These are phyloP conservation scores for Caloboletus firmus DNA, from an alignment of 1,284 basidiomycete genomes.

Conservation along the genomic window DNA sequence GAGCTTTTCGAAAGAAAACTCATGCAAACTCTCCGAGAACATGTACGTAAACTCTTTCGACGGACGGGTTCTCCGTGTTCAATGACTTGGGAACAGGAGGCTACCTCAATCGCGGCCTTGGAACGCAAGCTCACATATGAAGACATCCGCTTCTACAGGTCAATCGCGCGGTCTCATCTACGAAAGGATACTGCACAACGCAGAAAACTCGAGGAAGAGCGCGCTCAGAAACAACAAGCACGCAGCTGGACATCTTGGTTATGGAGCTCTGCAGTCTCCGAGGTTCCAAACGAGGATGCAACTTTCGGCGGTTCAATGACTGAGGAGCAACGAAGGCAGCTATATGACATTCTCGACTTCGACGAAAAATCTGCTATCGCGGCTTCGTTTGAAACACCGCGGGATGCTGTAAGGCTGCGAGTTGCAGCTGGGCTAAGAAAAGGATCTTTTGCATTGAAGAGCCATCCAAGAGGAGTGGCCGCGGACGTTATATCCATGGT, in stretches of 20 bases:
- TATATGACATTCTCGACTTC: slow-evolving; percentile 94
- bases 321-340: slow-evolving; percentile 89
- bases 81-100: slow-evolving; percentile 50
- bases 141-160: slow-evolving; percentile 97
- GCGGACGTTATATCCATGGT: slow-evolving; percentile 85
- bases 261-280: slow-evolving; percentile 65
- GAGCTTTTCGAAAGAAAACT: slow-evolving; percentile 83
- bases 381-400: slow-evolving; percentile 68
- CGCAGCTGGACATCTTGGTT: slow-evolving; percentile 83
- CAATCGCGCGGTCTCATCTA: slow-evolving; percentile 87
- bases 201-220: slow-evolving; percentile 70
- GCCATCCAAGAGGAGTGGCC: slow-evolving; percentile 60
- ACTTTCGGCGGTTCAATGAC: slow-evolving; percentile 73
- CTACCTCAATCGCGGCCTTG: slow-evolving; percentile 59
- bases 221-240: slow-evolving; percentile 49
- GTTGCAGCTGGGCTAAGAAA: slow-evolving; percentile 80
- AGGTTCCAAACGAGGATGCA: slow-evolving; percentile 46
- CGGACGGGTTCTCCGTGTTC: slow-evolving; percentile 6
- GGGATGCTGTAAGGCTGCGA: slow-evolving; percentile 81
- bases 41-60: slow-evolving; percentile 34
- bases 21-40: slow-evolving; percentile 51
- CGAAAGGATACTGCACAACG: slow-evolving; percentile 81
- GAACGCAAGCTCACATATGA: slow-evolving; percentile 90
- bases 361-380: slow-evolving; percentile 81
- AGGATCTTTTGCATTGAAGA: slow-evolving; percentile 83